A percentile compares a stretch with the other conserved stretches of the same genome.
Conservation (phyloP, 352 stramenopile genomes). For the Blastocystis sp. region DNA sequence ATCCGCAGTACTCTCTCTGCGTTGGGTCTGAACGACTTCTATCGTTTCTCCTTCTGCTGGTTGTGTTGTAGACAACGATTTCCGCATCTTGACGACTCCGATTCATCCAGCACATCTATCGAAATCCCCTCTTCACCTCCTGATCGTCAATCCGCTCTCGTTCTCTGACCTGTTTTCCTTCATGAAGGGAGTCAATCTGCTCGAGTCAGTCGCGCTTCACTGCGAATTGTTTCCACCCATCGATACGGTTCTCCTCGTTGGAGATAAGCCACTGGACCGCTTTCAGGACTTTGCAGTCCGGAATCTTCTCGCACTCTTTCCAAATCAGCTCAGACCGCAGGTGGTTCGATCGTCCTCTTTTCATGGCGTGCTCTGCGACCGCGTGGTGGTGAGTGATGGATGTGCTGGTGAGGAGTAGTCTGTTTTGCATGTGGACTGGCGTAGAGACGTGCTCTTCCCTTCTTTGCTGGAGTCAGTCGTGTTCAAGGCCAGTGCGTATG, state of each 20-base stretch:
- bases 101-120: not conserved
- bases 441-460: not conserved
- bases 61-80: not conserved
- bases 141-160: not conserved
- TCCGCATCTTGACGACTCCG: conserved; percentile 18
- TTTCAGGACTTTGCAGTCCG: not conserved
- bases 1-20: not conserved
- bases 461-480: not conserved
- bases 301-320: not conserved
- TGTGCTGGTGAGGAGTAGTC: not conserved
- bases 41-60: not conserved
- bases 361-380: conserved; percentile 5
- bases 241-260: not conserved
- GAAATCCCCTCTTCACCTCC: not conserved
- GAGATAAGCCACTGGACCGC: not conserved
- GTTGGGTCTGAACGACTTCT: not conserved
- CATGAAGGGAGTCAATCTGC: not conserved
- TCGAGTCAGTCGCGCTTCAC: not conserved
- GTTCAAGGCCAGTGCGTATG: not conserved
- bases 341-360: not conserved
- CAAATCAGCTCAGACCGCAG: not conserved
- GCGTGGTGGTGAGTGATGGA: not conserved
- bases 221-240: not conserved
- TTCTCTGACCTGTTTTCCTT: conserved; percentile 4
- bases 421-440: not conserved